Percentiles rank a stretch among this genome's conserved stretches.
Conservation (phyloP, 2,329 filamentous ascomycete species). For the Lanzia echinophila region DNA sequence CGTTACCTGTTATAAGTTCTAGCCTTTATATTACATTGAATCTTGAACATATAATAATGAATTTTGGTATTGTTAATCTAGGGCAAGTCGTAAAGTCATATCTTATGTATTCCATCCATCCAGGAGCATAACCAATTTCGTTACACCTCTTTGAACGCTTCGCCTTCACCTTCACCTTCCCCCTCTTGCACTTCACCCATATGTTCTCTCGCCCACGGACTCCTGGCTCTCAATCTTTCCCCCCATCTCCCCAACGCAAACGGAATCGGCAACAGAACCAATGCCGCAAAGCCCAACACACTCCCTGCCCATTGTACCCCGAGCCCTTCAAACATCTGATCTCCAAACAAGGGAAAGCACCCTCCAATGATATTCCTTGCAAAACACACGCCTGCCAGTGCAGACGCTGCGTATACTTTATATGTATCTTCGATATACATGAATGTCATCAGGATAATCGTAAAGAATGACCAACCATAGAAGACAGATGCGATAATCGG, state of each 20-base stretch:
- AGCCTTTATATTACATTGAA: no score
- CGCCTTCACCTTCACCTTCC: neutral
- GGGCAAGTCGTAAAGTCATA: no score
- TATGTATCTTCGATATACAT: conserved; percentile 20
- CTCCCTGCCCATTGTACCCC: conserved; percentile 36
- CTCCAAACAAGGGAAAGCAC: conserved; percentile 29
- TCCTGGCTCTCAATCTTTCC: conserved; percentile 41
- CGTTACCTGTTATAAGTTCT: no score
- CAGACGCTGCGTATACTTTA: conserved; percentile 17
- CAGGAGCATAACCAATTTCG: no score
- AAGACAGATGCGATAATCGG: conserved; percentile 45
- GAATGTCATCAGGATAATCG: conserved; percentile 42
- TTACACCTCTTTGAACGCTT: no score
- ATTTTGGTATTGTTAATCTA: no score
- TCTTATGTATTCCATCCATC: no score
- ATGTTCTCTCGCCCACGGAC: neutral
- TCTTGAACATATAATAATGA: no score
- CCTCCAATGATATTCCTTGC: conserved; percentile 17
- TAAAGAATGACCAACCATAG: conserved; percentile 55
- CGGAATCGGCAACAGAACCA: conserved; percentile 37
- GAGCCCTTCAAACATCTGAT: conserved; percentile 33
- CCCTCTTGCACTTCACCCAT: neutral
- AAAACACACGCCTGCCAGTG: conserved; percentile 21
- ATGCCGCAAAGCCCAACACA: conserved; percentile 35
- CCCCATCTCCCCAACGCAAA: conserved; percentile 47